Evolutionary conservation across 495 filamentous ascomycete species (phyloP), one percentile per base, ranked within the genome.

Genomic region (Umbilicaria muhlenbergii): DNA sequence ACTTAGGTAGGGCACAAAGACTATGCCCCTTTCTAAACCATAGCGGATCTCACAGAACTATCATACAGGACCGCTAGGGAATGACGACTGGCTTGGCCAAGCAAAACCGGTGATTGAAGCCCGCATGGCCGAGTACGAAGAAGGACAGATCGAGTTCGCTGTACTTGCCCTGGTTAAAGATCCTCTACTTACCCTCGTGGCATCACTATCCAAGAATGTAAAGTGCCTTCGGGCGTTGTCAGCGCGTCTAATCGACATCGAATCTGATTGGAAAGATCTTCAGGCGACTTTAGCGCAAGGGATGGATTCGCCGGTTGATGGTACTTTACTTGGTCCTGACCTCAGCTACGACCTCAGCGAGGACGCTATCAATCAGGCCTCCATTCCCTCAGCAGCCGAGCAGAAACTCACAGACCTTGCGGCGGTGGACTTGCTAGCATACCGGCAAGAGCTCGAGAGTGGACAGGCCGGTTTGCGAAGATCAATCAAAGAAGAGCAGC

Each of bases 61-160:
- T 2, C 10, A 15, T 36, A 8, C 21, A 64, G 70, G 61, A 12
- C 46, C 58, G 47, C 63, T 63, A 38, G 49, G 52, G 3, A 54
- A 60, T 5, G 51, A 54, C n/a, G 60, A 71, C 49, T 77, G 74
- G 74, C 46, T 77, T 18, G 50, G 59, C 18, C 50, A 68, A 42
- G 69, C 63, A 12, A 64, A 58, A 37, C 65, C 63, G 11, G 60
- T 67, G 37, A 68, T 71, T 41, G 47, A 68, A 32, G 58, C 59
- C 14, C 64, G 71, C 39, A 73, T 78, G 70, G 56, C 56, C 5
- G 62, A 67, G 40, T 74, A 73, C 47, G 64, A 62, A 51, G 64
- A 69, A 41, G 72, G 58, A 6, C 64, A 76, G 39, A 70, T 77
- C 42, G 68, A 71, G 40, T 80, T 78, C 48, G 73, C 67, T 11